Conservation (phyloP, 441 rosid species). For the Dalechampia spathulata region DNA sequence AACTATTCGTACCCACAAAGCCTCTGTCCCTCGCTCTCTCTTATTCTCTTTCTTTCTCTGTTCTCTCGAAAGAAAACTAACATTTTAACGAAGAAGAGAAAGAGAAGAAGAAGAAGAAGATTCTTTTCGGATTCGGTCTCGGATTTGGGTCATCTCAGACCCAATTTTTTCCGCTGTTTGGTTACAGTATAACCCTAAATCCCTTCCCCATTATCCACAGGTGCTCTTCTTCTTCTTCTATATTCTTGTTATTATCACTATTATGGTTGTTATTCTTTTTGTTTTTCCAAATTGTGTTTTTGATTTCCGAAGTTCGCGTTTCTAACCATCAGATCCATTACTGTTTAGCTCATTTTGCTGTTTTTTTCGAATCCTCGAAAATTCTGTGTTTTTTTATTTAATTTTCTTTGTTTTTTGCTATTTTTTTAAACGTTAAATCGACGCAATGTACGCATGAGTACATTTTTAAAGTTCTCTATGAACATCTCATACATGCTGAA, state of each 20-base stretch:
- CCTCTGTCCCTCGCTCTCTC: too few species aligned
- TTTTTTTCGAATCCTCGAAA: background rate
- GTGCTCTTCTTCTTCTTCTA: conserved; percentile 9
- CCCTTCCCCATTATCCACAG: conserved; percentile 30
- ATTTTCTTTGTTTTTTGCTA: background rate
- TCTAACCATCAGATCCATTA: conserved; percentile 12
- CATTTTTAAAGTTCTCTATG: too few species aligned
- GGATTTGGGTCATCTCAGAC: conserved; percentile 13
- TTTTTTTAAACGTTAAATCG: conserved; percentile 14
- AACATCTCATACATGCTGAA: too few species aligned
- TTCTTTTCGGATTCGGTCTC: conserved; percentile 1
- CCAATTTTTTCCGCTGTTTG: conserved; percentile 1
- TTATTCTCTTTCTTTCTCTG: too few species aligned
- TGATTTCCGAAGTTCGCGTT: background rate
- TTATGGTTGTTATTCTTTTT: too few species aligned
- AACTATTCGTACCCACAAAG: too few species aligned
- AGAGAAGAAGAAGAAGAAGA: background rate
- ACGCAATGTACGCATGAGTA: conserved; percentile 26
- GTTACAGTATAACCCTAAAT: conserved; percentile 32
- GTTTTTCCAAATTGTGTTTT: conserved; percentile 1
- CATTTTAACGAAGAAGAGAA: background rate
- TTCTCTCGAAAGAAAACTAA: too few species aligned
- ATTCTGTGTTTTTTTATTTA: background rate
- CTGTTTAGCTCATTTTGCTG: conserved; percentile 4
- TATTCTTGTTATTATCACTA: background rate